A percentile compares a stretch with the other conserved stretches of the same genome.
These are phyloP conservation scores for Blastocystis hominis DNA, from an alignment of 352 stramenopile genomes.

Conservation along the genomic window DNA sequence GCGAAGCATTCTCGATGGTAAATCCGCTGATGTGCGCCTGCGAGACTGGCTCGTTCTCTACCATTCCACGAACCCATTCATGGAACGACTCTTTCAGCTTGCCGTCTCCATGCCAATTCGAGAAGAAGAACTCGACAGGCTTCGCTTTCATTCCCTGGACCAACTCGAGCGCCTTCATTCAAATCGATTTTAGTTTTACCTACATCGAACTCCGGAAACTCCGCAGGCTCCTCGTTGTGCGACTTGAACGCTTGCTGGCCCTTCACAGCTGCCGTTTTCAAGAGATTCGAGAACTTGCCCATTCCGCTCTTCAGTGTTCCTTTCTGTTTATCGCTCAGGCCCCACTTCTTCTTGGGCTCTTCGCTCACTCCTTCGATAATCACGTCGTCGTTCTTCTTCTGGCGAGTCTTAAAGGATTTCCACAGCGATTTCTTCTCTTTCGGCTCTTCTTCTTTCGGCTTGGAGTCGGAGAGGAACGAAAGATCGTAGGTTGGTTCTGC, in stretches of 20 bases:
- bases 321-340: slow-evolving; percentile 2
- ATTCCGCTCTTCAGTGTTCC: slow-evolving; percentile 1
- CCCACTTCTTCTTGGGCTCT: slow-evolving; percentile 44
- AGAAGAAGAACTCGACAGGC: slow-evolving; percentile 49
- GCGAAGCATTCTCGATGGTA: neutral
- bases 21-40: neutral
- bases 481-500: neutral
- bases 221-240: neutral
- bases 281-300: slow-evolving; percentile 1
- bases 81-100: neutral
- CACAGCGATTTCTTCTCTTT: slow-evolving; percentile 18
- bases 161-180: neutral
- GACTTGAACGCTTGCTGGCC: neutral
- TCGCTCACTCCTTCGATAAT: neutral
- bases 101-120: neutral
- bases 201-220: neutral
- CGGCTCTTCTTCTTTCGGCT: neutral
- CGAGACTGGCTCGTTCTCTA: neutral
- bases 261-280: slow-evolving; percentile 30
- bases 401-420: neutral
- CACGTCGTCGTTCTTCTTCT: neutral
- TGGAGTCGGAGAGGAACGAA: neutral
- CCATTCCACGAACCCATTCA: neutral
- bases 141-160: neutral
- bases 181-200: neutral